A percentile compares a stretch with the other conserved stretches of the same genome.
phyloP scores from a whole-genome alignment of 352 stramenopile genomes.

The Plasmopara halstedii region DNA sequence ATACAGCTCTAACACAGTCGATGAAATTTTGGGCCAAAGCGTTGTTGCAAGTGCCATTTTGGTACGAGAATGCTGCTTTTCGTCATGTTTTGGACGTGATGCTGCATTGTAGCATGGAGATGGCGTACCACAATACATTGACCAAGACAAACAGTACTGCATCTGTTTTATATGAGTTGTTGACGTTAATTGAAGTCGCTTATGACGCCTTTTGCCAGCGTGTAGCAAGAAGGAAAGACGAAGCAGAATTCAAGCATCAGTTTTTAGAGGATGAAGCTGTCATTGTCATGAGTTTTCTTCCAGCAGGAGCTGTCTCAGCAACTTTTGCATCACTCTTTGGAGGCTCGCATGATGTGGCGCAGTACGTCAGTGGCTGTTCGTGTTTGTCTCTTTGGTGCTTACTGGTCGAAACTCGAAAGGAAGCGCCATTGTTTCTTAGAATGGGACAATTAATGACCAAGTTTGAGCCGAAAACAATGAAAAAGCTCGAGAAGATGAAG shows the following conservation, averaged over 20 bases:
- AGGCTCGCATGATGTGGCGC: conserved; percentile 41
- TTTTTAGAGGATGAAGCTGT: conserved; percentile 25
- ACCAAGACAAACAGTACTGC: neutral
- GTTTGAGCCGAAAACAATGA: conserved; percentile 68
- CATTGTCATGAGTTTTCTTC: conserved; percentile 61
- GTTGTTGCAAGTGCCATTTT: conserved; percentile 65
- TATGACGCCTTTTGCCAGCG: conserved; percentile 33
- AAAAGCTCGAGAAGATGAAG: conserved; percentile 74
- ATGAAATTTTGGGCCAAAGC: conserved; percentile 56
- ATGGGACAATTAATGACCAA: conserved; percentile 69
- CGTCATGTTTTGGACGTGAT: conserved; percentile 64
- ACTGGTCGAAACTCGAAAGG: conserved; percentile 68
- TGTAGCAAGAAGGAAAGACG: conserved; percentile 23
- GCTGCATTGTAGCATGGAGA: conserved; percentile 54
- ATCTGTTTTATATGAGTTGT: conserved; percentile 31
- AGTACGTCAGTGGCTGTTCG: conserved; percentile 62
- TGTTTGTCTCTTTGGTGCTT: conserved; percentile 59
- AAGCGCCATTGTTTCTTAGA: conserved; percentile 53
- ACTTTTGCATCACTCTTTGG: conserved; percentile 64
- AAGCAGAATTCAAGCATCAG: conserved; percentile 22
- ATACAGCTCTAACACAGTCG: conserved; percentile 25
- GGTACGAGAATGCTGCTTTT: conserved; percentile 67
- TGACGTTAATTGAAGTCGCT: conserved; percentile 25
- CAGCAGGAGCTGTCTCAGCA: conserved; percentile 27
- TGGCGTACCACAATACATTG: conserved; percentile 10